A percentile compares a stretch with the other conserved stretches of the same genome.
phyloP scores from a whole-genome alignment of 1,139 yeast species.

The Eremothecium cymbalariae region DNA sequence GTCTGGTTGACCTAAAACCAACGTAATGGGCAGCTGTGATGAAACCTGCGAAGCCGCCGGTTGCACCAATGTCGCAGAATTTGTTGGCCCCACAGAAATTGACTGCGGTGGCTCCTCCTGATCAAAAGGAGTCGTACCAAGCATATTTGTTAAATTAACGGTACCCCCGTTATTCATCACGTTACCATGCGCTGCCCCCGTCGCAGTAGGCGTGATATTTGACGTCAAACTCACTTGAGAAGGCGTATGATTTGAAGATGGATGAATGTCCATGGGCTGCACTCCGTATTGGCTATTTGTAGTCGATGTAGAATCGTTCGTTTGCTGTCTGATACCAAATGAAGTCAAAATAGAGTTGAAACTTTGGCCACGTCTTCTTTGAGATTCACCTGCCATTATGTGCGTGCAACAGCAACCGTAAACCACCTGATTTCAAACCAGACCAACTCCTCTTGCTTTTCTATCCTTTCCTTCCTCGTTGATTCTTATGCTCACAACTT shows the following conservation, averaged over 20 bases:
- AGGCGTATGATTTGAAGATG: not conserved
- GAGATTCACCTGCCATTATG: constrained; percentile 5
- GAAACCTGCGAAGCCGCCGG: constrained; percentile 1
- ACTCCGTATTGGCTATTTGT: constrained; percentile 5
- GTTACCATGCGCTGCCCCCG: not conserved
- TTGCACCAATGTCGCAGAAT: constrained; percentile 1
- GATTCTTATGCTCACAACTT: not conserved
- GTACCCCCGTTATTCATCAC: constrained; percentile 1
- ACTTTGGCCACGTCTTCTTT: constrained; percentile 24
- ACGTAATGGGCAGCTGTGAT: constrained; percentile 13
- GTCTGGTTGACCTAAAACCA: constrained; percentile 13
- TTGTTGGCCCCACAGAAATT: constrained; percentile 5
- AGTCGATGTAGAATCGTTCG: constrained; percentile 5
- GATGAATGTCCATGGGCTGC: constrained; percentile 3
- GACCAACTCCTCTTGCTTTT: not conserved
- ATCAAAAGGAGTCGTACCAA: constrained; percentile 15
- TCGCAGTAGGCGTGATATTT: constrained; percentile 1
- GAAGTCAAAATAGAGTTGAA: constrained; percentile 21
- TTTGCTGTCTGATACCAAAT: constrained; percentile 24
- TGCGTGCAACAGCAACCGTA: not conserved
- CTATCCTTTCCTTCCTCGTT: not conserved
- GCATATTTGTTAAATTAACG: constrained; percentile 9
- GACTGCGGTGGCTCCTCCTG: constrained; percentile 5
- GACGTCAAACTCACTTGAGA: constrained; percentile 1
- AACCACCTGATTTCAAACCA: constrained; percentile 1